phyloP scores from a whole-genome alignment of 2,329 filamentous ascomycete species.

The Dichotomopilus funicola region DNA sequence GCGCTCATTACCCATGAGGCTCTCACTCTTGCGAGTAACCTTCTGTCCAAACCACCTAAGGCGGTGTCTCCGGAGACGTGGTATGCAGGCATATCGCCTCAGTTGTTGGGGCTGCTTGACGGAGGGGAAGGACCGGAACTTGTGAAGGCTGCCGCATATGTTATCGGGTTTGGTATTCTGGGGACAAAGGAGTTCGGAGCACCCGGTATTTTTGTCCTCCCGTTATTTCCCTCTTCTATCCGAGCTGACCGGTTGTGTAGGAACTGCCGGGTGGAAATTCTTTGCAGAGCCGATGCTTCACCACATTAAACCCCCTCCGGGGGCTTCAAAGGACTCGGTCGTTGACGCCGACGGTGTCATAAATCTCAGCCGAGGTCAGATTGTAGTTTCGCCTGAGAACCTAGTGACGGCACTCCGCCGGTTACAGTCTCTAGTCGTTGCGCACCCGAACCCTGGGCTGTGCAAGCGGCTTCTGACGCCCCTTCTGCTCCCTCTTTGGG shows the following conservation, averaged over 20 bases:
- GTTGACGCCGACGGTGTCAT: constrained; percentile 33
- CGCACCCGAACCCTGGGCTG: constrained; percentile 61
- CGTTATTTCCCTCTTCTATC: background rate
- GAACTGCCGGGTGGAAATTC: constrained; percentile 22
- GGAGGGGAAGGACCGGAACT: constrained; percentile 52
- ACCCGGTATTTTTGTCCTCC: constrained; percentile 40
- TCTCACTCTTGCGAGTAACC: constrained; percentile 53
- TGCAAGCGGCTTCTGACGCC: constrained; percentile 55
- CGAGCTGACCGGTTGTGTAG: constrained; percentile 15
- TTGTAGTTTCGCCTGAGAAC: constrained; percentile 42
- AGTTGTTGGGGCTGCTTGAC: constrained; percentile 56
- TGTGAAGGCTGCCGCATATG: constrained; percentile 51
- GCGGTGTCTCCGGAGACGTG: constrained; percentile 49
- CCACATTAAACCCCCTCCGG: constrained; percentile 19
- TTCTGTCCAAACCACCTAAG: constrained; percentile 55
- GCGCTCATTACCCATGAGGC: constrained; percentile 63
- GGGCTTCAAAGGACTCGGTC: constrained; percentile 18
- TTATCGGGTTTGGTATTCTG: constrained; percentile 61
- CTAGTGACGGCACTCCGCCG: constrained; percentile 48
- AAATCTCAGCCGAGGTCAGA: constrained; percentile 37
- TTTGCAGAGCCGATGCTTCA: constrained; percentile 22
- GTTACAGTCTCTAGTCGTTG: constrained; percentile 50
- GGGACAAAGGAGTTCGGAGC: constrained; percentile 58
- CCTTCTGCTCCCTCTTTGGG: constrained; percentile 57
- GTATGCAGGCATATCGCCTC: constrained; percentile 54